These are phyloP conservation scores for Setaria italica DNA, from an alignment of 202 grass and related monocot genomes.

Conservation along the genomic window DNA sequence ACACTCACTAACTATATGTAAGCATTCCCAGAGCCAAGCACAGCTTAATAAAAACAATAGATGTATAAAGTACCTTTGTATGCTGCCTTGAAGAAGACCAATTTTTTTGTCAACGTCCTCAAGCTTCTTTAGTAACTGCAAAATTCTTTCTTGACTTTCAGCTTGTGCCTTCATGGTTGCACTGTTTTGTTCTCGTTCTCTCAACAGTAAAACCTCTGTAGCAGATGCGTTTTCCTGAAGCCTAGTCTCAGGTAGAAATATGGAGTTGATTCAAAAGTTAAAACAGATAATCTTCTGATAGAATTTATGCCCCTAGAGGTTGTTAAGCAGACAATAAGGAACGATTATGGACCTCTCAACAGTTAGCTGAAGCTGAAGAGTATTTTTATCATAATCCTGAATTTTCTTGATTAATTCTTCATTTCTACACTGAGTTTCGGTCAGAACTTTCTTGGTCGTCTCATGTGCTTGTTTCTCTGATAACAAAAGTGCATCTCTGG, in stretches of 20 bases:
- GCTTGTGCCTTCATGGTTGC: slow-evolving; percentile 66
- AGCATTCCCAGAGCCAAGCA: slow-evolving; percentile 6
- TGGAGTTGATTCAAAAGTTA: slow-evolving; percentile 24
- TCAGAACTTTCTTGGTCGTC: slow-evolving; percentile 56
- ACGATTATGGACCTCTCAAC: slow-evolving; percentile 59
- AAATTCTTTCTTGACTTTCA: slow-evolving; percentile 70
- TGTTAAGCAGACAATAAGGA: slow-evolving; percentile 39
- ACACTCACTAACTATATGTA: neutral
- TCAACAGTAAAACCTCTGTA: slow-evolving; percentile 66
- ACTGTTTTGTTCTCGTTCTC: slow-evolving; percentile 61
- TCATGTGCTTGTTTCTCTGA: slow-evolving; percentile 65
- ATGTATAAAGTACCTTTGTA: slow-evolving; percentile 55
- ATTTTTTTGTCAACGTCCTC: slow-evolving; percentile 73
- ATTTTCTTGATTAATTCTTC: slow-evolving; percentile 64
- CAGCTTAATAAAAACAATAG: slow-evolving; percentile 26
- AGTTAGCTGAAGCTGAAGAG: slow-evolving; percentile 60
- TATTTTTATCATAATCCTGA: slow-evolving; percentile 65
- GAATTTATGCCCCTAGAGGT: slow-evolving; percentile 11
- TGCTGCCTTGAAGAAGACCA: slow-evolving; percentile 64
- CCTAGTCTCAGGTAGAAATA: slow-evolving; percentile 55
- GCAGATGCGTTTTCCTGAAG: slow-evolving; percentile 77
- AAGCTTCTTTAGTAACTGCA: slow-evolving; percentile 58
- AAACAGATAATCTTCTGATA: slow-evolving; percentile 23
- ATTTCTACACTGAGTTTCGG: slow-evolving; percentile 65
- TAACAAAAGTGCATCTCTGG: slow-evolving; percentile 55